These are phyloP conservation scores for Lodderomyces oxycetoniae DNA, from an alignment of 1,139 yeast species.

Conservation along the genomic window DNA sequence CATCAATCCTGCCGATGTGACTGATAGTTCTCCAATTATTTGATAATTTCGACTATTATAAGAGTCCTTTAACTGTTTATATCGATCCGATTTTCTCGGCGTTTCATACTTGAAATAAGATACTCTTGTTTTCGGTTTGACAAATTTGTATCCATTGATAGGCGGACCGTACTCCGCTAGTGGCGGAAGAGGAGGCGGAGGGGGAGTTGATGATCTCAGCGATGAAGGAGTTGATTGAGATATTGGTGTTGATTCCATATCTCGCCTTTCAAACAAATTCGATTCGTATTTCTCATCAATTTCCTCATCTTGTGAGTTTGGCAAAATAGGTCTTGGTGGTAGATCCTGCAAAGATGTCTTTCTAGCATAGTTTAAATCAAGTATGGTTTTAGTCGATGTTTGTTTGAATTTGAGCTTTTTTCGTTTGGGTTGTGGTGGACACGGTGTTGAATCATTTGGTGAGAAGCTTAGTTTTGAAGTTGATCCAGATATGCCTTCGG, in stretches of 20 bases:
- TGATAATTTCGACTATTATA: constrained; percentile 20
- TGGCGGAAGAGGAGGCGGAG: constrained; percentile 11
- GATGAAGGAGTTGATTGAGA: constrained; percentile 35
- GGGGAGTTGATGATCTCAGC: constrained; percentile 28
- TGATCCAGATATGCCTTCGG: constrained; percentile 6
- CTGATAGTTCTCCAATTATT: constrained; percentile 34
- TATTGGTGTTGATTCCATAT: constrained; percentile 25
- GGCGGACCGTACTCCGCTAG: constrained; percentile 22
- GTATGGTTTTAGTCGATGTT: constrained; percentile 15
- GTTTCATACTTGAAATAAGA: constrained; percentile 20
- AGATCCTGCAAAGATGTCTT: constrained; percentile 18
- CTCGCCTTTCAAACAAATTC: constrained; percentile 3
- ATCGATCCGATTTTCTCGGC: constrained; percentile 16
- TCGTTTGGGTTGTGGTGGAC: constrained; percentile 30
- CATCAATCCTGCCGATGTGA: constrained; percentile 37
- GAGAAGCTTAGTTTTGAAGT: constrained; percentile 24
- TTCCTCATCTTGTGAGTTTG: constrained; percentile 9
- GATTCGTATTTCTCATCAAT: constrained; percentile 12
- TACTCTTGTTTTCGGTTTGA: constrained; percentile 19
- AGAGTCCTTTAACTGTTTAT: constrained; percentile 9
- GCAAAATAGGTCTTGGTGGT: constrained; percentile 2
- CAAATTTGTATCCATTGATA: constrained; percentile 34
- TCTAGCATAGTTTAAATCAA: constrained; percentile 24
- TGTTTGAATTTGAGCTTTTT: constrained; percentile 25
- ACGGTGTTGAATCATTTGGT: constrained; percentile 32